Conservation (phyloP, 2,329 filamentous ascomycete genomes). For the Diaporthe sp. region DNA sequence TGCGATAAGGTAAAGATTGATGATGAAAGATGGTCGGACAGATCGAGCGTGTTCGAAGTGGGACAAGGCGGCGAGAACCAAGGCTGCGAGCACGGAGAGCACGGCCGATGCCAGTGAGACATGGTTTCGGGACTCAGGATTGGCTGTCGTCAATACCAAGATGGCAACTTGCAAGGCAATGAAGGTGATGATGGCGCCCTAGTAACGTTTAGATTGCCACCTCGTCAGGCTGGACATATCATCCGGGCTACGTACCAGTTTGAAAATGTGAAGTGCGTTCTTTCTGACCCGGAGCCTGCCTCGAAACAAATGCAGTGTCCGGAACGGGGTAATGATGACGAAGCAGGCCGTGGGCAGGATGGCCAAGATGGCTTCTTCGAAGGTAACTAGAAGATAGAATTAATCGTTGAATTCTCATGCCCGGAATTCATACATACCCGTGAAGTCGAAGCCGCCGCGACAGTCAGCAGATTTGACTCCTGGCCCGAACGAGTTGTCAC, state of each 20-base stretch:
- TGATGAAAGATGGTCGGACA: constrained; percentile 60
- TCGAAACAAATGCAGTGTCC: constrained; percentile 22
- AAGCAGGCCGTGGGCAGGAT: constrained; percentile 39
- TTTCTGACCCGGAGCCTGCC: constrained; percentile 26
- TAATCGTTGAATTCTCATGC: background rate
- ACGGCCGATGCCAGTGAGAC: constrained; percentile 37
- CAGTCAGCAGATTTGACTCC: constrained; percentile 35
- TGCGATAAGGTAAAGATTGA: constrained; percentile 61
- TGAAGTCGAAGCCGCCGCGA: constrained; percentile 42
- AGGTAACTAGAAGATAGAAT: constrained; percentile 23
- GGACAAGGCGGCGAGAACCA: constrained; percentile 55
- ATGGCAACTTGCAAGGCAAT: constrained; percentile 13
- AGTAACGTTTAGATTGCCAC: background rate
- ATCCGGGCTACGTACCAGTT: constrained; percentile 19
- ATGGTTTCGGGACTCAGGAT: constrained; percentile 19
- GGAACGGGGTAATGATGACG: constrained; percentile 35
- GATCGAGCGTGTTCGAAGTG: constrained; percentile 62
- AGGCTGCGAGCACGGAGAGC: constrained; percentile 41
- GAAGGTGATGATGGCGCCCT: constrained; percentile 19
- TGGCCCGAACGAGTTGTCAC: constrained; percentile 40
- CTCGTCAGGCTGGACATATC: background rate
- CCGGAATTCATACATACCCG: background rate
- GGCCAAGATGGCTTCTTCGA: constrained; percentile 40
- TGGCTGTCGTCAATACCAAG: background rate
- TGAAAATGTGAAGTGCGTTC: constrained; percentile 31